phyloP scores from a whole-genome alignment of 176 grass and related monocot species.

The Paspalum notatum region DNA sequence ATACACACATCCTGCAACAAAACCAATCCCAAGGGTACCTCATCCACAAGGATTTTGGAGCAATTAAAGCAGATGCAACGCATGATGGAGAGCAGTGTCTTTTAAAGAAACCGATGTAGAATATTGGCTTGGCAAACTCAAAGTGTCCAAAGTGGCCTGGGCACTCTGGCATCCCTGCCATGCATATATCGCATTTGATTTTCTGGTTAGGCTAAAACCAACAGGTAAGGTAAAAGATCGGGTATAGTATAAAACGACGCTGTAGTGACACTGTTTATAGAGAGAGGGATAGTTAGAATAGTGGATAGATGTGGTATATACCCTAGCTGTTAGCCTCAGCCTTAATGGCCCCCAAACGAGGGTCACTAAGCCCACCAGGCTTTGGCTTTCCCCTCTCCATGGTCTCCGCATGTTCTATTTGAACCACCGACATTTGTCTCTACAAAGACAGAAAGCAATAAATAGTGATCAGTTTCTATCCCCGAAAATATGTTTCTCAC shows the following conservation, averaged over 20 bases:
- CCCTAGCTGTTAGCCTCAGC: too few species aligned
- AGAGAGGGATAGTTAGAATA: too few species aligned
- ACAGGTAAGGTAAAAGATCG: too few species aligned
- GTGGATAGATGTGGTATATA: too few species aligned
- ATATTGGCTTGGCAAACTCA: conserved; percentile 91
- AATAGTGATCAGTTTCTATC: conserved; percentile 9
- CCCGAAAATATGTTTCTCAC: neutral
- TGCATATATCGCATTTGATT: conserved; percentile 90
- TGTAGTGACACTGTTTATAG: too few species aligned
- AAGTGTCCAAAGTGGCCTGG: conserved; percentile 95
- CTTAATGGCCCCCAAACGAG: conserved; percentile 79
- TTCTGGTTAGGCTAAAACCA: too few species aligned
- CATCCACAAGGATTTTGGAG: conserved; percentile 95
- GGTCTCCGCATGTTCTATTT: conserved; percentile 83
- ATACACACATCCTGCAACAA: neutral
- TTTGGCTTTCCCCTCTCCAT: conserved; percentile 93
- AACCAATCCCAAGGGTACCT: conserved; percentile 47
- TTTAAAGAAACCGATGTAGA: conserved; percentile 90
- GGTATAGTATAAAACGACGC: too few species aligned
- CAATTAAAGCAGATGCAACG: conserved; percentile 98
- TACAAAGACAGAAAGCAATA: conserved; percentile 41
- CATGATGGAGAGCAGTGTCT: conserved; percentile 86
- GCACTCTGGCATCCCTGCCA: conserved; percentile 89
- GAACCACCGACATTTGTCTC: conserved; percentile 90
- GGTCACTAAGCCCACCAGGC: conserved; percentile 75